Evolutionary conservation across 192 early-diverging fungal genomes (phyloP), one percentile per base, ranked within the genome.

Genomic region (Backusella morwellensis): DNA sequence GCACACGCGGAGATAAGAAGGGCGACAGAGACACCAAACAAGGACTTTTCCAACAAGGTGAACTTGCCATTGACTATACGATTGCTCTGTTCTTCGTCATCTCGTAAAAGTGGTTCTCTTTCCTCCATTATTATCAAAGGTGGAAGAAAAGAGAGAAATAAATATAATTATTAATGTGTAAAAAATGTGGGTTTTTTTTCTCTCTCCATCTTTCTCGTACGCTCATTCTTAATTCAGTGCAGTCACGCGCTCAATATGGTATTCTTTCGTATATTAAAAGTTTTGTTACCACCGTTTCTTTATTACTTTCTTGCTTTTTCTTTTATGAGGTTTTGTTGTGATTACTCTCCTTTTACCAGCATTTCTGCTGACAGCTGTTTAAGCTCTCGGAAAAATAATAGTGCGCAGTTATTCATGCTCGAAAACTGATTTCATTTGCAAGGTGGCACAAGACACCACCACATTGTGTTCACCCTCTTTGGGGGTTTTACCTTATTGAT

Each of bases 41-140:
- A 26, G 4, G 78, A 50, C 34, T 80, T 80, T 54, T 84, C 82
- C 14, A 84, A 66, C 11, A 66, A 72, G 12, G 82, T 78, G 54
- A 84, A 84, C 73, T 74, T 75, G n/a, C 82, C 82, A 12, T 69
- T 44, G 12, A 68, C 52, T 38, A 74, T 54, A 8, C 77, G 59
- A 36, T 63, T 35, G 11, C 1, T 29, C 19, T 70, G 42, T 19
- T 74, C 44, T 19, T 52, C 23, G 11, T 68, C 52, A 66, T 75
- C 66, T 56, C 54, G 35, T 14, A 79, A 52, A n/a, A 79, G 73
- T 40, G 78, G 78, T 23, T 79, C 78, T 74, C 73, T 68, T 75
- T 79, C 78, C 26, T 63, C 56, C 56, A 63, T 56, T 63, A 29
- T 63, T 63, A 12, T 29, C 21, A 59, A 23, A 6, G 54, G 21